Evolutionary conservation across 257 asterid genomes (phyloP).

Genomic region (Solanum paucissectum): DNA sequence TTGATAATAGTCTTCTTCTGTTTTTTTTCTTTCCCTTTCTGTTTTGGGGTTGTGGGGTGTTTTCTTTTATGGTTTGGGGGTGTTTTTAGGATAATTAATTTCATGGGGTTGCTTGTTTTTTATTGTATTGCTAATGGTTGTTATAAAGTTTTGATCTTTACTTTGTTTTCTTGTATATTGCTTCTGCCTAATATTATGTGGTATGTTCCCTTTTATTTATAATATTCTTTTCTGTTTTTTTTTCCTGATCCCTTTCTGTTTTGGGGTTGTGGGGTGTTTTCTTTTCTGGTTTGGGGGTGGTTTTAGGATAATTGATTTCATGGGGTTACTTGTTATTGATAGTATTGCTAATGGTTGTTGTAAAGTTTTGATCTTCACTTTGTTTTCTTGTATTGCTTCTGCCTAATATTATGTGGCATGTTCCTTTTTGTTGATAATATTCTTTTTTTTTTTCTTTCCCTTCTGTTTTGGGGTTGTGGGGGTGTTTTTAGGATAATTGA

Average conservation of each 20-base stretch:
- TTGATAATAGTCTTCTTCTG: neutral
- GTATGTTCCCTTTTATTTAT: neutral
- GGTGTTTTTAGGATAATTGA: neutral
- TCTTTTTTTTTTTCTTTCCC: neutral
- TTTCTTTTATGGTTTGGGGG: neutral
- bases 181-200: neutral
- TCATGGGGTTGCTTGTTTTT: constrained; percentile 9
- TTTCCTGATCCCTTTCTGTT: neutral
- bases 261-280: neutral
- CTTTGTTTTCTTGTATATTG: neutral
- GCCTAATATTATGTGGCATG: constrained; percentile 55
- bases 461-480: neutral
- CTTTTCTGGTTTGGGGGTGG: neutral
- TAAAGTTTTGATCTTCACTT: neutral
- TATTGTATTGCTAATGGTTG: neutral
- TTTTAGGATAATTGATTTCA: neutral
- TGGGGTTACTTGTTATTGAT: constrained; percentile 8
- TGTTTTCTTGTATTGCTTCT: neutral
- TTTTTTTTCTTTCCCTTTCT: neutral
- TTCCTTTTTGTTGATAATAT: neutral
- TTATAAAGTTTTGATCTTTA: neutral
- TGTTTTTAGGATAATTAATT: neutral
- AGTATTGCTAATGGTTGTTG: neutral
- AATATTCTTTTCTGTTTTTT: neutral
- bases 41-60: neutral